Base-by-base conservation (phyloP, 345 rosid species). In the Excoecaria agallocha region DNA sequence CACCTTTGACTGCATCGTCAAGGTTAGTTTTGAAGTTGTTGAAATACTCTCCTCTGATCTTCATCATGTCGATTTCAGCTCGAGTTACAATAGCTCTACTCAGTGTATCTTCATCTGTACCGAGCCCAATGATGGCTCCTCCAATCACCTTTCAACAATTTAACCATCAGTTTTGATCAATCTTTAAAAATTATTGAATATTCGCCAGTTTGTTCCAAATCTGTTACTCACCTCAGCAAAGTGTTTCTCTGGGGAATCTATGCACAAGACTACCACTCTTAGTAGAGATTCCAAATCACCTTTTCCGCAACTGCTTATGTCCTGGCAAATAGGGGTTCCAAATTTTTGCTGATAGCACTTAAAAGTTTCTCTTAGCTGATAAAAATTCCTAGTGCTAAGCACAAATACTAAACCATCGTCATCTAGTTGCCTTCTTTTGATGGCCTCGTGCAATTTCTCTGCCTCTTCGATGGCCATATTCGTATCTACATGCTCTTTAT, bases 81-180 rank as follows among this genome's bases (percentile, higher is more conserved):
- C 98, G 86, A 13, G 83, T 79, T 79, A 93, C 83, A 25, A 93
- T 88, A 16, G 86, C 97, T 84, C 97, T 89, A 49, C 87, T 89
- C 66, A 95, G 79, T 8, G 94, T 79, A 75, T 90, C 90, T 82
- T 93, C 97, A 67, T 95, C 99, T 16, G 99, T 95, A 57, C 99
- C 99, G 17, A 87, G 60, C 19, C 99, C 96, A 12, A 78, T 66
- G 6, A 91, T 82, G 8, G 98, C 82, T 59, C 70, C 83, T 60
- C 86, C 67, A 3, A 91, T 70, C 43, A 91, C 94, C 96, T 93
- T 80, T 52, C 55, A 30, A 80, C 48, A 52, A 65, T 39, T 63
- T 24, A 66, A 67, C 8, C 37, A 55, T 39, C 48, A 55, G 22
- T 0, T 38, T 3, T 30, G 30, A 37, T 22, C 13, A 57, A 57